Evolutionary conservation across 2,329 filamentous ascomycete genomes (phyloP), one percentile per base, ranked within the genome.

Genomic region (Trichoderma sp.): DNA sequence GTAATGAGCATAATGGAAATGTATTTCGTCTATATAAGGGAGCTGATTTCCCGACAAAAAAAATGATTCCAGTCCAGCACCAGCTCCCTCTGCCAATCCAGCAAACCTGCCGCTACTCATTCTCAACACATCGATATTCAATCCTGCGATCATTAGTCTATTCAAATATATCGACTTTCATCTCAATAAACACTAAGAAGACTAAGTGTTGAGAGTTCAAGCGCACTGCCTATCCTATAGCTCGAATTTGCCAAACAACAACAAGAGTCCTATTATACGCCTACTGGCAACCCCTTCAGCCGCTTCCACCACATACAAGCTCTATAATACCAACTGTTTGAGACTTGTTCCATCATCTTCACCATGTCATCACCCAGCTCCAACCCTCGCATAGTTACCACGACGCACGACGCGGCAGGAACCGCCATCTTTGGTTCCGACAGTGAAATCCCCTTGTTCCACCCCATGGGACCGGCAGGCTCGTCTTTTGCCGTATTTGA

Each of bases 401-500:
- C 78, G 8, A 71, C 72, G 10, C 77, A 80, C 73, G 70, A 70
- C 21, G 61, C 71, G 16, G 71, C 75, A 57, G 79, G 79, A 24
- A 74, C 70, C 19, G 78, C 80, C 29, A 71, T 79, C 59, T 79
- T 81, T 72, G 70, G 67, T 5, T 70, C 73, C 1, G 79, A 81
- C 72, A 66, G 64, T n/a, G 24, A 65, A 19, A 29, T 77, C 16
- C 24, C 71, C 31, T 71, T 74, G 21, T 78, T 78, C 68, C 66
- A 65, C 11, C 80, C 79, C 52, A 78, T 80, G 65, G 79, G 76
- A 2, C 77, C 78, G 24, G 52, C 65, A 16, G 71, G 35, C 40
- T 73, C 72, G 43, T 71, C 73, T 27, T 81, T 81, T 73, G 71
- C 74, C 61, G 70, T 76, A 21, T 76, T 80, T 43, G 78, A 81